Conservation (phyloP, 108 stramenopile species). For the Cyclotella choctawhatcheeana region DNA sequence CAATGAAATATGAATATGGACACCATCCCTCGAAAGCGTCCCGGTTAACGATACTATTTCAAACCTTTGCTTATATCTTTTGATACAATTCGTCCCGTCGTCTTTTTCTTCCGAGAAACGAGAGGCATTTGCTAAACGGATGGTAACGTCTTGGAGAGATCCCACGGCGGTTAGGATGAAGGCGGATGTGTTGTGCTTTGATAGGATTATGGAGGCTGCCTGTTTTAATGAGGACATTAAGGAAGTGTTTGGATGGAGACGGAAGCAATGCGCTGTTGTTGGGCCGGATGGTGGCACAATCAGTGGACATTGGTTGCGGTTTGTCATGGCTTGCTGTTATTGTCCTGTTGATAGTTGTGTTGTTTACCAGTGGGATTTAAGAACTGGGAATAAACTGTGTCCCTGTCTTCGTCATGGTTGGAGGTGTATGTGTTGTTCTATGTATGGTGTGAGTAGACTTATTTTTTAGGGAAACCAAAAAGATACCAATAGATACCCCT, state of each 20-base stretch:
- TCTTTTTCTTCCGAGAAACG: constrained; percentile 23
- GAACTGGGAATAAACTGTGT: too few relatives aligned
- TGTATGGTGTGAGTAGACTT: too few relatives aligned
- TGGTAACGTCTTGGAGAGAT: constrained; percentile 56
- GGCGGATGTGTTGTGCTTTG: constrained; percentile 44
- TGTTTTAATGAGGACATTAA: constrained; percentile 56
- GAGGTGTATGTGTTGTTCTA: too few relatives aligned
- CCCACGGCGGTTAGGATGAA: constrained; percentile 81
- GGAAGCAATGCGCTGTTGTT: constrained; percentile 59
- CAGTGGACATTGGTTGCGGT: constrained; percentile 11
- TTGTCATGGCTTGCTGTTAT: constrained; percentile 12
- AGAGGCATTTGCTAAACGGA: constrained; percentile 77
- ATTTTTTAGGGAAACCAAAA: too few relatives aligned
- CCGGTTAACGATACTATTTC: constrained; percentile 80
- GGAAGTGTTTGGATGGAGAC: constrained; percentile 60
- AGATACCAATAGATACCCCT: too few relatives aligned
- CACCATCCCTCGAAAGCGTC: constrained; percentile 58
- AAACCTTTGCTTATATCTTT: constrained; percentile 57
- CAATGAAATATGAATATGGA: constrained; percentile 67
- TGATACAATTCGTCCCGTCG: constrained; percentile 49
- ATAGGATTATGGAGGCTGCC: constrained; percentile 40
- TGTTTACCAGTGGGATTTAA: too few relatives aligned
- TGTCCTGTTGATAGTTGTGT: too few relatives aligned
- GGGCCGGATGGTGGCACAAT: constrained; percentile 45
- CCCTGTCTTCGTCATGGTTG: too few relatives aligned